phyloP scores from a whole-genome alignment of 805 yeast species.

The Myxozyma kluyveri region DNA sequence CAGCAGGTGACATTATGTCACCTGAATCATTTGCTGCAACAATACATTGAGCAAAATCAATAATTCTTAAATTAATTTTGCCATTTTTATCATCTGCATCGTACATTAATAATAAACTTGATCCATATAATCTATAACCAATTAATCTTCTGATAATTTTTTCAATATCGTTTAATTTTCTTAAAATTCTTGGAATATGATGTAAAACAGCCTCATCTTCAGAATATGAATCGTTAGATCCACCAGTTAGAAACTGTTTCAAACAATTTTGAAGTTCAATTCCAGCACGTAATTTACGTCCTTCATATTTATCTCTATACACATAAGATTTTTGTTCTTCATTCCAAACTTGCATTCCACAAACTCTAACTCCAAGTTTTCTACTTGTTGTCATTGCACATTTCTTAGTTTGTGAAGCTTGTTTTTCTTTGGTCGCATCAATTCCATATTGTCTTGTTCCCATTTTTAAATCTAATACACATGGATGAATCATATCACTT shows the following conservation, averaged over 20 bases:
- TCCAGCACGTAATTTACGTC: conserved; percentile 71
- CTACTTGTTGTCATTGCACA: conserved; percentile 80
- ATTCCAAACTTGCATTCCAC: conserved; percentile 92
- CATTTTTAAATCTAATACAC: conserved; percentile 94
- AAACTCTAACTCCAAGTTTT: conserved; percentile 81
- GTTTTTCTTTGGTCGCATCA: conserved; percentile 74
- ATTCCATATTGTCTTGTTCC: conserved; percentile 98
- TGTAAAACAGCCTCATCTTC: conserved; percentile 54
- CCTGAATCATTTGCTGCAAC: conserved; percentile 60
- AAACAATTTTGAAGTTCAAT: conserved; percentile 72
- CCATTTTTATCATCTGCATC: conserved; percentile 53
- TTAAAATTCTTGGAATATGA: conserved; percentile 66
- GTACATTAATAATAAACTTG: conserved; percentile 82
- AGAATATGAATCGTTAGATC: conserved; percentile 57
- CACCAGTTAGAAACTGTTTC: conserved; percentile 78
- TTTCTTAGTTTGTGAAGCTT: conserved; percentile 73
- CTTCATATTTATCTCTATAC: conserved; percentile 87
- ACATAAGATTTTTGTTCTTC: conserved; percentile 47
- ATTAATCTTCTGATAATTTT: conserved; percentile 53
- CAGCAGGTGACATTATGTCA: not conserved
- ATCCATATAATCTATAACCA: conserved; percentile 88
- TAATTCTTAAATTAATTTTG: conserved; percentile 58
- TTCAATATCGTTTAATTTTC: conserved; percentile 58
- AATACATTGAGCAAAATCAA: conserved; percentile 88
- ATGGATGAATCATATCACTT: conserved; percentile 74